A percentile compares a stretch with the other conserved stretches of the same genome.
phyloP scores from a whole-genome alignment of 2,329 filamentous ascomycete species.

The Didymella pinodella region DNA sequence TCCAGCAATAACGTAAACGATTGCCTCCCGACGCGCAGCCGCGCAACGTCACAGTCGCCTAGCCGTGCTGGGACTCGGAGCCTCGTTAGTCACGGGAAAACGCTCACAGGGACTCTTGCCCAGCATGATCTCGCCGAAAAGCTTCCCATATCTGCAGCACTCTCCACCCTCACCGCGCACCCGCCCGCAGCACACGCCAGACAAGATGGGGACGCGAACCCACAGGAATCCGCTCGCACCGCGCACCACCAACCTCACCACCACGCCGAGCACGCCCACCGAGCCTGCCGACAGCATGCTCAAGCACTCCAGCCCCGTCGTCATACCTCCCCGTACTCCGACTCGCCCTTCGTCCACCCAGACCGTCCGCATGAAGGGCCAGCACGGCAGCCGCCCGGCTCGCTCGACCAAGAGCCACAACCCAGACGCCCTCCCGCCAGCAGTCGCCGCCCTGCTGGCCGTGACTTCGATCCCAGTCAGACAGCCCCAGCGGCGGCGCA shows the following conservation, averaged over 20 bases:
- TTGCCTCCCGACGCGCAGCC: constrained; percentile 27
- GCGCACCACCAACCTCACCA: constrained; percentile 25
- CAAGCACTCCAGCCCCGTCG: constrained; percentile 52
- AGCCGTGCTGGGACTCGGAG: constrained; percentile 25
- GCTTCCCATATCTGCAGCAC: constrained; percentile 53
- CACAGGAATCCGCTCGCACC: constrained; percentile 29
- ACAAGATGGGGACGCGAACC: constrained; percentile 45
- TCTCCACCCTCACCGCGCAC: constrained; percentile 46
- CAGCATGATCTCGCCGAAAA: constrained; percentile 57
- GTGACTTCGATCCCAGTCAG: constrained; percentile 66
- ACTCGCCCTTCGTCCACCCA: constrained; percentile 41
- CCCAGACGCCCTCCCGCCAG: constrained; percentile 59
- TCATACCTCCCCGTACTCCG: constrained; percentile 51
- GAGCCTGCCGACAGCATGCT: constrained; percentile 35
- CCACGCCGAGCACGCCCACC: constrained; percentile 14
- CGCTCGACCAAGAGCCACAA: constrained; percentile 48
- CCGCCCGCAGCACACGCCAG: constrained; percentile 13
- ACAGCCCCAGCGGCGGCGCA: constrained; percentile 54
- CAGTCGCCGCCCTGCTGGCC: constrained; percentile 65
- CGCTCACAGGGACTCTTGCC: constrained; percentile 33
- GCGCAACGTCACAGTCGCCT: constrained; percentile 42
- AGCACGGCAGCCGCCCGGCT: constrained; percentile 40
- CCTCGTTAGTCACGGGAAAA: constrained; percentile 39
- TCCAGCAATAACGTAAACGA: constrained; percentile 50
- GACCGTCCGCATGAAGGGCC: constrained; percentile 42